Evolutionary conservation across 164 flowering plant genomes (phyloP).

Genomic region (Buxus sempervirens): DNA sequence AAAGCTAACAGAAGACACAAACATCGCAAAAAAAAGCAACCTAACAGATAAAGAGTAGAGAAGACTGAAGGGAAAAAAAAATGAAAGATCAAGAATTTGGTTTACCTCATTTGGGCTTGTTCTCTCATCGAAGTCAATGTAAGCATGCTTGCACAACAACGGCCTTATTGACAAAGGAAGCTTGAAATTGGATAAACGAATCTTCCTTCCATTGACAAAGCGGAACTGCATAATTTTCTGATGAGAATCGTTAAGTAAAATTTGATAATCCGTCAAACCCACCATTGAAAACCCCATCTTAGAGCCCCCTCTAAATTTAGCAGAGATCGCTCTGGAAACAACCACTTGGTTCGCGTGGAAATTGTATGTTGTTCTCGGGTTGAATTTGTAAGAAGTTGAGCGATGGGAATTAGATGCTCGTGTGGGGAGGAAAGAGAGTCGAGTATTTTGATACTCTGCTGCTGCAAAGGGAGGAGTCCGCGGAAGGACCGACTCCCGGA

Average conservation of each 20-base stretch:
- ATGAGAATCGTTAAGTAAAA: slow-evolving; percentile 9
- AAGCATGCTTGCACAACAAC: slow-evolving; percentile 27
- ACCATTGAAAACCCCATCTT: slow-evolving; percentile 36
- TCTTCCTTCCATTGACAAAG: slow-evolving; percentile 16
- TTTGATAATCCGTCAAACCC: slow-evolving; percentile 24
- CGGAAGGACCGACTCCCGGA: no score
- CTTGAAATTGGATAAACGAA: slow-evolving; percentile 13
- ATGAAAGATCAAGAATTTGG: background rate
- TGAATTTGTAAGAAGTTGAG: background rate
- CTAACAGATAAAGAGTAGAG: background rate
- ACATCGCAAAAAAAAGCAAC: background rate
- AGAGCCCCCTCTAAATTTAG: slow-evolving; percentile 3
- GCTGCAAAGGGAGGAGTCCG: background rate
- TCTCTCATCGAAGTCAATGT: slow-evolving; percentile 54
- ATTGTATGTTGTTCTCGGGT: background rate
- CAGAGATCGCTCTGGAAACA: background rate
- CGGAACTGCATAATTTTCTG: slow-evolving; percentile 15
- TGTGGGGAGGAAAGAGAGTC: background rate
- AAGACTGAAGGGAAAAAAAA: background rate
- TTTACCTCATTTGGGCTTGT: slow-evolving; percentile 73
- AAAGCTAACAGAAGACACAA: background rate
- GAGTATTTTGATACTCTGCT: background rate
- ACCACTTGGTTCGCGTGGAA: background rate
- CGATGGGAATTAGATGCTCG: background rate
- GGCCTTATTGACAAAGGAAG: slow-evolving; percentile 16